Base-by-base conservation (phyloP, 345 rosid genomes). In the Citrus sp. region DNA sequence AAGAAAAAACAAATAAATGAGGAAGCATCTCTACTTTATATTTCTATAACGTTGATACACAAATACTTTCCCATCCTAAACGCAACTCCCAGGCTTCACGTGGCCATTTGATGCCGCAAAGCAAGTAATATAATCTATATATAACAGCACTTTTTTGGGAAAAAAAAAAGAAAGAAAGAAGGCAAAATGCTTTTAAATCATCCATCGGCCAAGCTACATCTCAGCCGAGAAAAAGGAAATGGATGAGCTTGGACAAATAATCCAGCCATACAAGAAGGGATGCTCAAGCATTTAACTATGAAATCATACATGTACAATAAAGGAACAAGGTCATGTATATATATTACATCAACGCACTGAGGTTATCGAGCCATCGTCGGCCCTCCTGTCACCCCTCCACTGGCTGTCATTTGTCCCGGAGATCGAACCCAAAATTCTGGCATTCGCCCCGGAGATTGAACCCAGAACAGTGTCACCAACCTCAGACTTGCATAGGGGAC, bases 401-500 rank as follows among this genome's bases (percentile, higher is more conserved):
- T 83, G 89, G 35, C 37, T 84, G 61, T 77, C 81, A 8, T 80
- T 78, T 10, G 77, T 69, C 24, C 87, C 82, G 51, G 89, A 80
- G 46, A 77, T 79, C 18, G 86, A 79, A 71, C 69, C 85, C 59
- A 84, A 81, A 75, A 82, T 75, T 76, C 81, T 80, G 28, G 90
- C 78, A 77, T 76, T 83, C 24, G 88, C 80, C 68, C 78, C 77
- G 0, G 93, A 38, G 25, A 80, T 59, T 28, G 89, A 80, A 58
- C 84, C 94, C 51, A 84, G 46, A 16, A 85, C 60, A 61, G 85
- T 82, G 69, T 89, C 94, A 9, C 95, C 92, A 25, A 94, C 97
- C 72, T 94, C 95, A 19, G 83, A 89, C 85, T 96, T 96, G 94
- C 99, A 96, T 25, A 96, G 94, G 67, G 99, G 99, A 81, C 99